Base-by-base conservation (phyloP, 2,329 filamentous ascomycete genomes). In the Cadophora gregata region DNA sequence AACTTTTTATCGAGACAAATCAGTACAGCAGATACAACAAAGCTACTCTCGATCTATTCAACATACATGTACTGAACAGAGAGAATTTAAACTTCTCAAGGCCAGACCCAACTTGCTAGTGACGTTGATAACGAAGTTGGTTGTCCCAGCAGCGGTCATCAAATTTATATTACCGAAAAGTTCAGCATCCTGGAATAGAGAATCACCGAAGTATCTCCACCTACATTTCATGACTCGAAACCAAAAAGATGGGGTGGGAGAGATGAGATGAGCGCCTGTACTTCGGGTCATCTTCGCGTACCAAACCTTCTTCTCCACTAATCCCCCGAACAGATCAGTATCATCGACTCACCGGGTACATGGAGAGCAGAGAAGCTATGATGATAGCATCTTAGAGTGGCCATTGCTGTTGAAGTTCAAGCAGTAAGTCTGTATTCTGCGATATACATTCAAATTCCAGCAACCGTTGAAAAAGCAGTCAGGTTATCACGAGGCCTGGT, bases 231-330 rank as follows among this genome's bases (percentile, higher is more conserved):
- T 47, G 42, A 47, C 42, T 47, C 42, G 42, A 21, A 21, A 1
- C 10, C 42, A 47, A 47, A 47, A 47, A 47, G 27, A 31, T 53
- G 50, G 50, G 27, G 16, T 29, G 27, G n/a, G 50, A 8, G 50
- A 31, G 27, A n/a, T 53, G 14, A 31, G 25, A 31, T 53, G 14
- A 8, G 50, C 50, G 50, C 50, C 25, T 53, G 25, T 31, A 31
- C 50, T 53, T n/a, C 27, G 50, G 50, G n/a, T 31, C 25, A 53
- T 31, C 50, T 53, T 53, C 50, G 50, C 50, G 29, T 53, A 53
- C 14, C 27, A n/a, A 19, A 29, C 50, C 14, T 31, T 31, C 14
- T 53, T 31, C 27, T 53, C 50, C 25, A 3, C 14, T 12, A 19
- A 3, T 16, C 50, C 14, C 24, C 8, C 19, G 1, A 53, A 53